Percentiles rank a stretch among this genome's conserved stretches.
These are phyloP conservation scores for Singerocomus rubriflavus DNA, from an alignment of 1,284 basidiomycete species.

Conservation along the genomic window DNA sequence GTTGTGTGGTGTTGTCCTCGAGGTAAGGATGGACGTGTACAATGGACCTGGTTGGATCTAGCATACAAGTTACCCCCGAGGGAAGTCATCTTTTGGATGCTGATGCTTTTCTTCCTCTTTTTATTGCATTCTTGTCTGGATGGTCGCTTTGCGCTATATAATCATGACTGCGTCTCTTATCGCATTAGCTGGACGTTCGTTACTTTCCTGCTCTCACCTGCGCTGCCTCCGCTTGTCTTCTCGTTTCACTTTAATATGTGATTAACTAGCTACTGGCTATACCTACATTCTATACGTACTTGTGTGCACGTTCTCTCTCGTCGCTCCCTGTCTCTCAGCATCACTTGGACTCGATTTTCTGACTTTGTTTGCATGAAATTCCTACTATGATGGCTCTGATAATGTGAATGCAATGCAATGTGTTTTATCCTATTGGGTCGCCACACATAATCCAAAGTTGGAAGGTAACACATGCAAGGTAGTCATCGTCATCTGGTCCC, in stretches of 20 bases:
- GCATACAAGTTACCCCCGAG: conserved; percentile 13
- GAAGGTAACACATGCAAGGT: too few species aligned
- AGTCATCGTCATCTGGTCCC: too few species aligned
- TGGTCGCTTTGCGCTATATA: neutral
- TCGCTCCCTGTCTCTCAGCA: conserved; percentile 1
- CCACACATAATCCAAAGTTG: too few species aligned
- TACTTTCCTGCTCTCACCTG: neutral
- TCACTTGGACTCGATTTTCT: conserved; percentile 13
- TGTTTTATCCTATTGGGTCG: neutral
- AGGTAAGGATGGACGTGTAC: conserved; percentile 9
- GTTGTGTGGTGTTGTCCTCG: neutral
- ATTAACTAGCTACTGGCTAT: neutral
- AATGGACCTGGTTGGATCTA: conserved; percentile 26
- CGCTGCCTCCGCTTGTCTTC: neutral
- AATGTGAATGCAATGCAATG: conserved; percentile 10
- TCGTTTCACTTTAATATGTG: neutral
- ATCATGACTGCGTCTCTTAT: neutral
- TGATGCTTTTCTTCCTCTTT: conserved; percentile 6
- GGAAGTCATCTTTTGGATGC: conserved; percentile 14
- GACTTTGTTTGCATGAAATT: conserved; percentile 1
- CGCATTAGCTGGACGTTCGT: conserved; percentile 10
- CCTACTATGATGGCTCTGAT: neutral
- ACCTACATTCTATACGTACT: neutral
- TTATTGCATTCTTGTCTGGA: conserved; percentile 2
- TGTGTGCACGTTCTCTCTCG: neutral